Conservation (phyloP, 495 filamentous ascomycete species). For the Neurospora sp. region DNA sequence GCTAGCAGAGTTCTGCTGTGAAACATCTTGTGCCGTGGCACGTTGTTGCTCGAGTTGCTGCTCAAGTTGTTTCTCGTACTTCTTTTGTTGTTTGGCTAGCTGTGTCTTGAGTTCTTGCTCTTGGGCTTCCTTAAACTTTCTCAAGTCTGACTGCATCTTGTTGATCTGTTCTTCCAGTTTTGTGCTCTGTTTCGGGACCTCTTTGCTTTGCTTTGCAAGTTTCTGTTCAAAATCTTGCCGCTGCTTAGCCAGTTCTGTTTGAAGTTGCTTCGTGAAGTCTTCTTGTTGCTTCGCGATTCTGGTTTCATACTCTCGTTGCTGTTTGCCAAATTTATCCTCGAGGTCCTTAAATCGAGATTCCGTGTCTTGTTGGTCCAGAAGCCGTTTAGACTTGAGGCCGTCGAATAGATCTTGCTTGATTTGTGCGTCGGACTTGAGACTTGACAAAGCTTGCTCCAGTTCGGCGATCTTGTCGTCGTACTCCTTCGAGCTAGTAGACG, state of each 20-base stretch:
- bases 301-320: background rate
- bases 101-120: background rate
- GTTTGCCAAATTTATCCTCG: background rate
- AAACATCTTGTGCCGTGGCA: background rate
- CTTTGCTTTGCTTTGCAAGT: background rate
- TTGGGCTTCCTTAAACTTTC: background rate
- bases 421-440: background rate
- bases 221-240: background rate
- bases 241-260: slow-evolving; percentile 3
- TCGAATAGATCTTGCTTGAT: background rate
- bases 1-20: background rate
- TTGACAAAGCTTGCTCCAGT: background rate
- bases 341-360: background rate
- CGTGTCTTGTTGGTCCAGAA: background rate
- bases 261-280: background rate
- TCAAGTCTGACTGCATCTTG: background rate
- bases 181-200: slow-evolving; percentile 1
- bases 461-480: background rate
- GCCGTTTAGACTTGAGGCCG: background rate
- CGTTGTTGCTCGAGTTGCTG: background rate
- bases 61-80: background rate
- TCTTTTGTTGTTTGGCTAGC: background rate
- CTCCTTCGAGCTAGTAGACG: background rate
- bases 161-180: slow-evolving; percentile 2
- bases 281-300: background rate